Conservation (phyloP, 371 early-diverging fungal genomes). For the Homolaphlyctis polyrhiza region DNA sequence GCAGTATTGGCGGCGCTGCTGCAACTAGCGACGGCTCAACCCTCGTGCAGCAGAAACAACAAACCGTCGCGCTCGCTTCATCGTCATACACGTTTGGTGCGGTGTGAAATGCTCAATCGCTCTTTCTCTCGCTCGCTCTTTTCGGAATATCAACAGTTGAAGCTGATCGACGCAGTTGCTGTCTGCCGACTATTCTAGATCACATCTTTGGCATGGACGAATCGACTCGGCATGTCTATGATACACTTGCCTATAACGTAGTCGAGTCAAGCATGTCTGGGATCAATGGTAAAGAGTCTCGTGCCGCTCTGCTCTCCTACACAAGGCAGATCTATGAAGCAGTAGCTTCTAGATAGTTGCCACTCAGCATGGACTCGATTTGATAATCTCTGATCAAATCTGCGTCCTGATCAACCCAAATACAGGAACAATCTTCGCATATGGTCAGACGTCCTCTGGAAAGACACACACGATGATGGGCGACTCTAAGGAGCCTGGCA, state of each 20-base stretch:
- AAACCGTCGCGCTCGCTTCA: too few species aligned
- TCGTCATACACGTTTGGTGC: slow-evolving; percentile 3
- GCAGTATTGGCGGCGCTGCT: neutral
- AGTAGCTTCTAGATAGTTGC: neutral
- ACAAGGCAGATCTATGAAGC: too few species aligned
- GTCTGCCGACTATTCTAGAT: neutral
- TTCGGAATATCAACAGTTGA: neutral
- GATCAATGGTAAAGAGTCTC: slow-evolving; percentile 2
- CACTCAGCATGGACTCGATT: neutral
- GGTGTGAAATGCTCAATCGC: neutral
- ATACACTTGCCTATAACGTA: neutral
- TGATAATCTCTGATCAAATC: too few species aligned
- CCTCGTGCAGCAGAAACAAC: neutral
- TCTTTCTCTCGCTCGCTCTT: neutral
- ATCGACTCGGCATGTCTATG: neutral
- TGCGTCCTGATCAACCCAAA: neutral
- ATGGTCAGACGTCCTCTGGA: slow-evolving; percentile 96
- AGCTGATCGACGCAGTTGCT: neutral
- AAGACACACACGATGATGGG: slow-evolving; percentile 79
- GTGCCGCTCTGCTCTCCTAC: too few species aligned
- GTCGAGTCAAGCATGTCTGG: neutral
- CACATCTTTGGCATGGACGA: neutral
- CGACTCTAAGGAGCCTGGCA: slow-evolving; percentile 48
- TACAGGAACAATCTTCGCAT: slow-evolving; percentile 73
- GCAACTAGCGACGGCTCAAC: neutral